These are phyloP conservation scores for Thelonectria rubi DNA, from an alignment of 2,329 filamentous ascomycete species.

Conservation along the genomic window DNA sequence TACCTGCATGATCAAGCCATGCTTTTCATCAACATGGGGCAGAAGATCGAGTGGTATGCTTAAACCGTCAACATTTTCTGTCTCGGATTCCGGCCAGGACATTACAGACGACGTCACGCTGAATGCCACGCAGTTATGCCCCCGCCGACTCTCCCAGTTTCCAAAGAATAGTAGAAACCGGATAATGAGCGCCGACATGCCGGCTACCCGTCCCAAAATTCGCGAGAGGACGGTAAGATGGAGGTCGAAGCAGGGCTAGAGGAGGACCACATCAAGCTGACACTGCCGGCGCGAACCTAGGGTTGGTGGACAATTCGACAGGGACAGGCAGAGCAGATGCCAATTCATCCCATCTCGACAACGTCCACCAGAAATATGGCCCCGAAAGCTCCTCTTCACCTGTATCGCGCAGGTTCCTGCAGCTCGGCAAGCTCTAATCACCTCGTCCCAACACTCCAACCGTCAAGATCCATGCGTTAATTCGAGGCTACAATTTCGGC, in stretches of 20 bases:
- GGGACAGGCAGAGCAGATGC: not conserved
- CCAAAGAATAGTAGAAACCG: not conserved
- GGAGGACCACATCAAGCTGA: slow-evolving; percentile 12
- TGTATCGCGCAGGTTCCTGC: slow-evolving; percentile 1
- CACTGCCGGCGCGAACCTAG: not conserved
- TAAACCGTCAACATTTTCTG: not conserved
- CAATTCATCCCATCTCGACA: slow-evolving; percentile 6
- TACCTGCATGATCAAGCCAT: slow-evolving; percentile 3
- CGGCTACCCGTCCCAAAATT: not conserved
- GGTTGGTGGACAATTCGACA: not conserved
- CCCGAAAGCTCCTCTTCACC: slow-evolving; percentile 1
- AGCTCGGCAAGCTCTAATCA: not conserved
- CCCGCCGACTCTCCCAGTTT: not conserved
- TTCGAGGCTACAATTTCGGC: slow-evolving; percentile 37
- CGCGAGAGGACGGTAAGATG: not conserved
- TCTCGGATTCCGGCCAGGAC: not conserved
- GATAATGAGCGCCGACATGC: not conserved
- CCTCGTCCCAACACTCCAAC: slow-evolving; percentile 7
- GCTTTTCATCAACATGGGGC: slow-evolving; percentile 8
- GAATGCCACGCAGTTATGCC: not conserved
- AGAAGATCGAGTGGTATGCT: not conserved
- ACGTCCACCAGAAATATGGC: not conserved
- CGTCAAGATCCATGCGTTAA: slow-evolving; percentile 23
- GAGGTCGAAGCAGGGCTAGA: not conserved
- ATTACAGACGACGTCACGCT: not conserved